These are phyloP conservation scores for Lecanosticta acicola DNA, from an alignment of 2,329 filamentous ascomycete genomes.

Conservation along the genomic window DNA sequence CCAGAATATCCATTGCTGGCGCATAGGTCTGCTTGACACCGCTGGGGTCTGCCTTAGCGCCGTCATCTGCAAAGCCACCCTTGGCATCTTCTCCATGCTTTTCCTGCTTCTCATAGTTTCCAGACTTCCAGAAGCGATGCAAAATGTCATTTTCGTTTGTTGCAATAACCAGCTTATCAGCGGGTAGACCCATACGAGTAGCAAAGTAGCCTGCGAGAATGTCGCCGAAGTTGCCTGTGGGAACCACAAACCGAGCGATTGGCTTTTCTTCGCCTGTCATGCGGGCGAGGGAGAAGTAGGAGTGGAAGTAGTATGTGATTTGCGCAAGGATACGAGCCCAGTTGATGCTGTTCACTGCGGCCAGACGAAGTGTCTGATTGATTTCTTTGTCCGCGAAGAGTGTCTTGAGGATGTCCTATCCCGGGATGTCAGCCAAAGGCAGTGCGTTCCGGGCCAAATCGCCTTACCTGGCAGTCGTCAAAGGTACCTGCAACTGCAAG, in stretches of 20 bases:
- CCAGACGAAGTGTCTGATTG: conserved; percentile 76
- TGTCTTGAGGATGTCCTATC: conserved; percentile 81
- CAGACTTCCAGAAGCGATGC: conserved; percentile 87
- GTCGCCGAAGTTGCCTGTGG: conserved; percentile 95
- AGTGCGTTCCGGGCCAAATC: no score
- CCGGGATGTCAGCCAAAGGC: no score
- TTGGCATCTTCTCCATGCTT: conserved; percentile 53
- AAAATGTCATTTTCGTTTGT: conserved; percentile 98
- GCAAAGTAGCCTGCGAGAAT: conserved; percentile 93
- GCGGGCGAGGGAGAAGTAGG: conserved; percentile 75
- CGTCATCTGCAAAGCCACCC: conserved; percentile 51
- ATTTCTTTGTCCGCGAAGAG: conserved; percentile 81
- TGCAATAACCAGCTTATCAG: conserved; percentile 82
- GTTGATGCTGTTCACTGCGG: conserved; percentile 95
- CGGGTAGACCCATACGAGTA: conserved; percentile 78
- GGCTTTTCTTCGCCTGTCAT: conserved; percentile 58
- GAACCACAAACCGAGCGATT: conserved; percentile 78
- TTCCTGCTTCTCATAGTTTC: conserved; percentile 80
- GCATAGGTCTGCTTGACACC: conserved; percentile 87
- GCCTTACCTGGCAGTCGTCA: conserved; percentile 78
- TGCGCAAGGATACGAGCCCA: conserved; percentile 92
- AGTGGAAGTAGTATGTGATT: conserved; percentile 94
- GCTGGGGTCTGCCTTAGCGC: conserved; percentile 57
- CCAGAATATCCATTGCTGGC: conserved; percentile 96
- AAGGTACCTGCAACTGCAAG: conserved; percentile 85